phyloP scores from a whole-genome alignment of 345 rosid species.

The Eucalyptus urophylla region DNA sequence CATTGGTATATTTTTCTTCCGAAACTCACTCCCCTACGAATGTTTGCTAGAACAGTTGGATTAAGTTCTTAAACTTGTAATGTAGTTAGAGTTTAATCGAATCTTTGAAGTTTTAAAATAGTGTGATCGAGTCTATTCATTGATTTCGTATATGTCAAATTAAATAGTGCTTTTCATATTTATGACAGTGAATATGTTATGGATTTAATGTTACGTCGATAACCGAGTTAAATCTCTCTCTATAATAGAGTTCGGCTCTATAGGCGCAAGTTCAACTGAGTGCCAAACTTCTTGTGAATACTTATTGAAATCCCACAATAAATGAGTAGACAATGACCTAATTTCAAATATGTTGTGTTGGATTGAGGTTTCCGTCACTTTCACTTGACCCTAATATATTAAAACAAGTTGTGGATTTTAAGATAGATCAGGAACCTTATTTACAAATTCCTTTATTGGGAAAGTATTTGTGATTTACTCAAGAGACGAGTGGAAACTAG shows the following conservation, averaged over 20 bases:
- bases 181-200: background rate
- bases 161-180: background rate
- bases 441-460: background rate
- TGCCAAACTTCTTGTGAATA: background rate
- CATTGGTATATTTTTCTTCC: background rate
- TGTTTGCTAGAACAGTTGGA: background rate
- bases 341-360: fast-evolving
- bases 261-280: fast-evolving
- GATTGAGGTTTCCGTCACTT: fast-evolving
- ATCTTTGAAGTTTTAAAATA: background rate
- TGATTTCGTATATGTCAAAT: too few species aligned
- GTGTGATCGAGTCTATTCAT: background rate
- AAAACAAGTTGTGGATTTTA: fast-evolving
- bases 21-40: background rate
- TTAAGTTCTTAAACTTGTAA: background rate
- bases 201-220: fast-evolving
- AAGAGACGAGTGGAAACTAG: background rate
- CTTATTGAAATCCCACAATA: fast-evolving
- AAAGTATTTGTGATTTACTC: background rate
- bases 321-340: background rate
- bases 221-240: fast-evolving
- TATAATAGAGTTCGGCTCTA: fast-evolving
- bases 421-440: fast-evolving
- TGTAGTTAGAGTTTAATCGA: background rate
- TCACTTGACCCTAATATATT: fast-evolving